Conservation (phyloP, 176 grass and related monocot species). For the Coix lacrymajobi region DNA sequence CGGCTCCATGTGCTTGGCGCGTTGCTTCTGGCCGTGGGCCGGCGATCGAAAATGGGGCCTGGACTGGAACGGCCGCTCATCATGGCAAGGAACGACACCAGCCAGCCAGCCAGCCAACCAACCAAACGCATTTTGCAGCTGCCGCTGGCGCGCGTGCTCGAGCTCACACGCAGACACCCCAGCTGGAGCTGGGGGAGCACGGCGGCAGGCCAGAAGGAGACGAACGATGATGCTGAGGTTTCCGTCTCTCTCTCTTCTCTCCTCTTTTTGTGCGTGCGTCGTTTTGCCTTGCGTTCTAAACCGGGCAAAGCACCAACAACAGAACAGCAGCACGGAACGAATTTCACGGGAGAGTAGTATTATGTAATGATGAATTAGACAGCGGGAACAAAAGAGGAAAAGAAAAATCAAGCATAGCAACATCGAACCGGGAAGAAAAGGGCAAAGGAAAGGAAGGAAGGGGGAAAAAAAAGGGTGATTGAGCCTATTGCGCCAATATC, state of each 20-base stretch:
- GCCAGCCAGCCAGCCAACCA: background rate
- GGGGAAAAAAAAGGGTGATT: constrained; percentile 37
- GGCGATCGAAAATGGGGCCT: background rate
- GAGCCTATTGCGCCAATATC: constrained; percentile 86
- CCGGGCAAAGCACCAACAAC: background rate
- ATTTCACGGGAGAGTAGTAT: constrained; percentile 30
- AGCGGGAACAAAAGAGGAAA: background rate
- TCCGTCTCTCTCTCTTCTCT: background rate
- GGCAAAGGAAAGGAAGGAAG: too few species aligned
- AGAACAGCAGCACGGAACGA: background rate
- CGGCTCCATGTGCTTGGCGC: constrained; percentile 4
- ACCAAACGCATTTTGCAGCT: background rate
- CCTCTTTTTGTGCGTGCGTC: background rate
- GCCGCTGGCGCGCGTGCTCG: background rate
- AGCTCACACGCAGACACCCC: background rate
- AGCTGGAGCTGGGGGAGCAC: background rate
- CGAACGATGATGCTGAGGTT: too few species aligned
- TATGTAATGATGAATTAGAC: constrained; percentile 5
- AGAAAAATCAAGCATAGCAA: constrained; percentile 1
- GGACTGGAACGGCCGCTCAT: background rate
- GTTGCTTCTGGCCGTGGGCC: constrained; percentile 6
- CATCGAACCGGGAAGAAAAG: background rate
- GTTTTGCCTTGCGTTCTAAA: constrained; percentile 7
- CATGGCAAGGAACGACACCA: background rate
- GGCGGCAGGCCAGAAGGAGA: background rate